Conservation (phyloP, 371 early-diverging fungal genomes). For the Nematocida major region DNA sequence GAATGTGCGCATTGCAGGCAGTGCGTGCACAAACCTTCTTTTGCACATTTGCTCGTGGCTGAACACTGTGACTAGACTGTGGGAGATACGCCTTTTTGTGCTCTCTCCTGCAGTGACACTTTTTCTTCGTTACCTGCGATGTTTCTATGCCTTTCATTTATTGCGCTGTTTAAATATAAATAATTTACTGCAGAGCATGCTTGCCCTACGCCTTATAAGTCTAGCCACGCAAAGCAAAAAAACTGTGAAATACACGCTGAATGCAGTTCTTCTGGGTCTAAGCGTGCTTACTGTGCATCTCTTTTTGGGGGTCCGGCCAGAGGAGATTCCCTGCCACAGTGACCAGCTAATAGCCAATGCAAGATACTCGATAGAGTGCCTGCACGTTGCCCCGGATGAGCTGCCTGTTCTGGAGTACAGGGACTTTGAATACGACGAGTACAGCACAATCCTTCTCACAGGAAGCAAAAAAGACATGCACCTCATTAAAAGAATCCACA, state of each 20-base stretch:
- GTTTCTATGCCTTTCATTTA: no score
- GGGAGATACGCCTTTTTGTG: no score
- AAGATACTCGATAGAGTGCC: not conserved
- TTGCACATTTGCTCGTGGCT: no score
- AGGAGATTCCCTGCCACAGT: slow-evolving; percentile 19
- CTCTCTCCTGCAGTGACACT: no score
- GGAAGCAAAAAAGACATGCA: not conserved
- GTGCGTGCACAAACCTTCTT: no score
- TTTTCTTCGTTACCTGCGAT: no score
- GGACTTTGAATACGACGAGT: slow-evolving; percentile 7
- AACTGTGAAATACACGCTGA: not conserved
- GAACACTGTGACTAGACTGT: no score
- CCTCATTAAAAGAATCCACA: slow-evolving; percentile 25
- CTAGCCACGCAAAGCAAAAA: not conserved
- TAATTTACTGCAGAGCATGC: no score
- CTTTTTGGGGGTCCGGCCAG: not conserved
- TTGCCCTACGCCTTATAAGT: not conserved
- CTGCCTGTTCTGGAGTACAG: not conserved
- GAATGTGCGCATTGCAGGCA: no score
- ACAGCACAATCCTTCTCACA: slow-evolving; percentile 12
- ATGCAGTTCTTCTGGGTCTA: not conserved
- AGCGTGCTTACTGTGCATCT: not conserved
- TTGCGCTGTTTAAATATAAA: no score
- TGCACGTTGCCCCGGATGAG: not conserved
- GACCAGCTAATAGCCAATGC: slow-evolving; percentile 30